Evolutionary conservation across 768 basidiomycete species (phyloP), one percentile per base, ranked within the genome.

Genomic region (Hypholoma sublateritium): DNA sequence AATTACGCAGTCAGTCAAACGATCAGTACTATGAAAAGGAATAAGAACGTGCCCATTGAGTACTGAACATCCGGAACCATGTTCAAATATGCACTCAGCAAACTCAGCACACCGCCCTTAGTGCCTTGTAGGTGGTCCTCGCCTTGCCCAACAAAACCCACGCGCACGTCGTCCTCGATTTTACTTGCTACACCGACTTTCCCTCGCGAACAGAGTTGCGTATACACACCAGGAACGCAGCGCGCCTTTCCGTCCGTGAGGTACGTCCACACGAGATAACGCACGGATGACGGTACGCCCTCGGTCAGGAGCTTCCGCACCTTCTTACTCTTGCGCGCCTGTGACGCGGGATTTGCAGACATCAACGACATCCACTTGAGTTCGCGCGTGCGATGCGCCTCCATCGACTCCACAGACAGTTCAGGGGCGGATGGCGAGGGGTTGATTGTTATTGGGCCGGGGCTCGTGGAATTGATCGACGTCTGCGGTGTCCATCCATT

Each of bases 41-140:
- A 4, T 16, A 59, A 34, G 28, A 47, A 71, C 71, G 35, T 58
- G 89, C 91, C 89, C 39, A 70, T 75, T 13, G 72, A 74, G 64
- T 93, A 94, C 49, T 79, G 80, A 17, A 91, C 77, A 65, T 94
- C 91, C 0, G 91, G 91, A 0, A 93, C 92, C 92, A 94, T 93
- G 16, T 80, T 82, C 43, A 93, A 69, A 69, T 92, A 93, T 11
- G 89, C 89, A 59, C 89, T 87, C 2, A 87, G 59, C 17, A 89
- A 63, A 5, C 81, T 80, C 21, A 81, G 70, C 8, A 91, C 70
- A 0, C 87, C 79, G 2, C 83, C 80, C 42, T 81, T 77, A 22
- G 80, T 79, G 35, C 77, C 83, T 35, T 82, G 80, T 42, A 89
- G 65, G 55, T 46, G 49, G 7, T 41, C 47, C 41, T 39, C 56